phyloP scores from a whole-genome alignment of 164 flowering plant genomes.

The Stephania cephalantha region DNA sequence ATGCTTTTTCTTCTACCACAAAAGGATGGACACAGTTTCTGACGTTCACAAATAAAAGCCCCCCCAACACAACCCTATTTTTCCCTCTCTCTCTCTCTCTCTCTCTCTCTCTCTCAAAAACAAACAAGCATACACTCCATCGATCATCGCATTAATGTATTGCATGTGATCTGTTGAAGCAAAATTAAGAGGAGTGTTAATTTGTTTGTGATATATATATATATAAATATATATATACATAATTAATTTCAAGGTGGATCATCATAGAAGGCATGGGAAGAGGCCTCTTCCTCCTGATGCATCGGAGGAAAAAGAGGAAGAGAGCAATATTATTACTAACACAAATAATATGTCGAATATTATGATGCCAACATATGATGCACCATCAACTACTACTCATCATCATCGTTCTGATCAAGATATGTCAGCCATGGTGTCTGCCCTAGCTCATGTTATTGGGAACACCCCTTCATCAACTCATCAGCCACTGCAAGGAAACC shows the following conservation, averaged over 20 bases:
- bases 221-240: too few relatives aligned
- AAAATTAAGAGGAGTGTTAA: too few relatives aligned
- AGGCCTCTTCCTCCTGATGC: constrained; percentile 44
- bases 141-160: too few relatives aligned
- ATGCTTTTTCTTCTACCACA: constrained; percentile 7
- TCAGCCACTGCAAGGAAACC: constrained; percentile 6
- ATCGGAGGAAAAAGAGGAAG: constrained; percentile 34
- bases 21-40: not conserved
- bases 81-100: not conserved
- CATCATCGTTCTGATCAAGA: constrained; percentile 40
- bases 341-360: not conserved
- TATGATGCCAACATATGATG: not conserved
- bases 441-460: constrained; percentile 53
- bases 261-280: constrained; percentile 56
- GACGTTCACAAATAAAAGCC: constrained; percentile 11
- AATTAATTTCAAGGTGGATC: constrained; percentile 45
- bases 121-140: too few relatives aligned
- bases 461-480: not conserved
- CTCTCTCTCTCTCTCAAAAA: not conserved
- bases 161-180: too few relatives aligned
- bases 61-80: constrained; percentile 14
- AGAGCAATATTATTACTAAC: constrained; percentile 1
- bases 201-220: too few relatives aligned
- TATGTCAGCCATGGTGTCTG: constrained; percentile 52
- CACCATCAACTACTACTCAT: constrained; percentile 18